These are phyloP conservation scores for Lepidium sativum DNA, from an alignment of 345 rosid species.

Conservation along the genomic window DNA sequence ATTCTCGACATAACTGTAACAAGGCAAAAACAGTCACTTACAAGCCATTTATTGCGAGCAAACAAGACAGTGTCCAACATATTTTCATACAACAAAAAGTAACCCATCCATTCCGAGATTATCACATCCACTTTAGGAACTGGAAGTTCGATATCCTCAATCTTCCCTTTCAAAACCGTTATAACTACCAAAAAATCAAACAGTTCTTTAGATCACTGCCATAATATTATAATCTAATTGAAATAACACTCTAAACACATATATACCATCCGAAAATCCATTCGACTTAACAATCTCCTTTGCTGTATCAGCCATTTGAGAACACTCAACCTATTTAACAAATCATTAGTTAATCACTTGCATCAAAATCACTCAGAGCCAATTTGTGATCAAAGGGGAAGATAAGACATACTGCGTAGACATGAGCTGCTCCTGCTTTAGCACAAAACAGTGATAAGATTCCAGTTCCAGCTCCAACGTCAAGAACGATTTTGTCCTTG, in stretches of 20 bases:
- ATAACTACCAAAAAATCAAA: constrained; percentile 41
- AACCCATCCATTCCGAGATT: constrained; percentile 98
- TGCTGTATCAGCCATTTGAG: constrained; percentile 87
- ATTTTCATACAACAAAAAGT: constrained; percentile 82
- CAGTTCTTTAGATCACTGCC: background rate
- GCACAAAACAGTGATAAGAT: constrained; percentile 93
- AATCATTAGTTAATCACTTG: background rate
- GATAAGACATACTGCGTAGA: constrained; percentile 57
- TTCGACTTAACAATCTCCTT: constrained; percentile 74
- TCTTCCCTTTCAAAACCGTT: constrained; percentile 90
- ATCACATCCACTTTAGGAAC: constrained; percentile 73
- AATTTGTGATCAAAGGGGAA: background rate
- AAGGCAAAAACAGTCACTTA: constrained; percentile 29
- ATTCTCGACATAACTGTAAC: background rate
- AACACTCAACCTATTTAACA: constrained; percentile 65
- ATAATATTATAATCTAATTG: background rate
- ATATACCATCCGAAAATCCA: constrained; percentile 66
- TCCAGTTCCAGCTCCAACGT: constrained; percentile 97
- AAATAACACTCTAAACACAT: background rate
- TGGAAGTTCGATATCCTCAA: constrained; percentile 85
- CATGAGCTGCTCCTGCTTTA: constrained; percentile 88
- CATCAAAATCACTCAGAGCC: background rate
- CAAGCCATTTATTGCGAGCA: constrained; percentile 99
- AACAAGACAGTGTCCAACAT: constrained; percentile 79
- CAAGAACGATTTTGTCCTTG: constrained; percentile 80